Evolutionary conservation across 2,329 filamentous ascomycete species (phyloP), one percentile per base, ranked within the genome.

Genomic region (Madurella fahalii): DNA sequence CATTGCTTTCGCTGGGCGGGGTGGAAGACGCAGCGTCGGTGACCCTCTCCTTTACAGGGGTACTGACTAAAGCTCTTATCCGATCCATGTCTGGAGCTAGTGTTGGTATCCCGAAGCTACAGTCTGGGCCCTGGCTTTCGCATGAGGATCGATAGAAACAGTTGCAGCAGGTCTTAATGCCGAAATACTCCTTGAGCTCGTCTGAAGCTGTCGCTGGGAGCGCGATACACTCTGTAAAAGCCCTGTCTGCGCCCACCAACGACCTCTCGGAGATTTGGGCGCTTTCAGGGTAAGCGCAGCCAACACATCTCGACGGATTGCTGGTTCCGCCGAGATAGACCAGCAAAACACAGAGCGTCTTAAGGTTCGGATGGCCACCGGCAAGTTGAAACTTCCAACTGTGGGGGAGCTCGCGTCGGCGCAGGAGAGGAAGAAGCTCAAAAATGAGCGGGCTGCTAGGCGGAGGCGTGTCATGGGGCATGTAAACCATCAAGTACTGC

Each of bases 191-290:
- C 49, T 20, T 30, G 11, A 55, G 31, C n/a, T 40, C 41, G 1
- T 16, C 18, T 2, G 44, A 50, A 5, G 40, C 42, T 5, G 17
- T n/a, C 7, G 2, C 20, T 1, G 52, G 50, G 15, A 58, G 37
- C 9, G 15, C 16, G 40, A 60, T n/a, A 34, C 55, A 58, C 16
- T 45, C 45, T 4, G 50, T 25, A 31, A 58, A 56, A 2, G 37
- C 37, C 1, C 40, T 40, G 2, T 13, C 11, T 9, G 15, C 8
- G 2, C 44, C 45, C n/a, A n/a, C n/a, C n/a, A n/a, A n/a, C 31
- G 2, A 2, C 17, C 13, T 1, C 43, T 20, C 9, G 16, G 11
- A 2, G 34, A n/a, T 20, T 8, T 42, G 2, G 32, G 4, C 31
- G 2, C 11, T 2, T 16, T 16, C 25, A 11, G 4, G 4, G 1